Evolutionary conservation across 2,329 filamentous ascomycete genomes (phyloP).

Genomic region (Dothidotthia symphoricarpi): DNA sequence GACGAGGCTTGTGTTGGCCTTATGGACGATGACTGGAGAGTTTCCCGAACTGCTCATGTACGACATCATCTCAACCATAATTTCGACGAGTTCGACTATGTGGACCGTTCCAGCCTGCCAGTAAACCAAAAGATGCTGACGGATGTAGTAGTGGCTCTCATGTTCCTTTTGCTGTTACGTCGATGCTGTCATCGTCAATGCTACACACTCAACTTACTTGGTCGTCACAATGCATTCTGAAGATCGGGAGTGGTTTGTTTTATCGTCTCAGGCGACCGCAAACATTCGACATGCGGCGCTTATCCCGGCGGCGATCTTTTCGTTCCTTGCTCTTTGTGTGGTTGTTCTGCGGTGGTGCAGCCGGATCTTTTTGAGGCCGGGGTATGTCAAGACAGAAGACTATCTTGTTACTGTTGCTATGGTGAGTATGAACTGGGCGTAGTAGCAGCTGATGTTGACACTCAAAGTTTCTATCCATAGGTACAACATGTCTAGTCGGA

Average conservation of each 20-base stretch:
- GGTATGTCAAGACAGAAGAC: conserved; percentile 24
- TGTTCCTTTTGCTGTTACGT: too few relatives aligned
- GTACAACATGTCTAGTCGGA: conserved; percentile 26
- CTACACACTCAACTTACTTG: too few relatives aligned
- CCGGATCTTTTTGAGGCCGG: conserved; percentile 14
- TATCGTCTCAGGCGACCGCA: conserved; percentile 21
- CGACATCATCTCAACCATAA: conserved; percentile 10
- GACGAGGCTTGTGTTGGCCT: not conserved
- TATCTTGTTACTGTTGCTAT: conserved; percentile 26
- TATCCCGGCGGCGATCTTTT: conserved; percentile 25
- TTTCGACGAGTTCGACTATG: not conserved
- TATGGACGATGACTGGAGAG: not conserved
- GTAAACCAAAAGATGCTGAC: too few relatives aligned
- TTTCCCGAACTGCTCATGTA: too few relatives aligned
- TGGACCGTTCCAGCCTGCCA: too few relatives aligned
- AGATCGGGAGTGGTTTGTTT: conserved; percentile 25
- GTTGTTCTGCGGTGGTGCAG: conserved; percentile 33
- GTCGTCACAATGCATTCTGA: conserved; percentile 14
- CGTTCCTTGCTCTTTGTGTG: conserved; percentile 21
- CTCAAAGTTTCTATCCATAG: conserved; percentile 27
- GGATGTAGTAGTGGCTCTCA: too few relatives aligned
- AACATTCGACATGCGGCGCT: conserved; percentile 26
- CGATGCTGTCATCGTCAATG: too few relatives aligned
- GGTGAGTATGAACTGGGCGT: conserved; percentile 13
- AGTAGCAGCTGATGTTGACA: conserved; percentile 1